phyloP scores from a whole-genome alignment of 768 basidiomycete genomes.

The Podaxis rugospora region DNA sequence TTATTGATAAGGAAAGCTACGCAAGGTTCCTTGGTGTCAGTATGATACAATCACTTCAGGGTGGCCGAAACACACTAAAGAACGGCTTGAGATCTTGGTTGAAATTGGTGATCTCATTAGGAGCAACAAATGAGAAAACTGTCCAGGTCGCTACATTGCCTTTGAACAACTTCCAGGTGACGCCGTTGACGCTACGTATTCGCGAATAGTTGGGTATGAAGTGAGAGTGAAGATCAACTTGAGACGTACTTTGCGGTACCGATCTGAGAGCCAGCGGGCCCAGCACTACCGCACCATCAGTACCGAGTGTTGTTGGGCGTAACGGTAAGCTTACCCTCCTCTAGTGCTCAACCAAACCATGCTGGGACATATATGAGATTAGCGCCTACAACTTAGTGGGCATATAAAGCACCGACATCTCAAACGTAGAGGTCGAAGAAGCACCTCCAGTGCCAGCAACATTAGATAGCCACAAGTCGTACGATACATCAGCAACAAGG shows the following conservation, averaged over 20 bases:
- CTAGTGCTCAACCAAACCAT: slow-evolving; percentile 32
- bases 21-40: background rate
- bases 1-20: slow-evolving; percentile 24
- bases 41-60: background rate
- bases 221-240: background rate
- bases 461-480: slow-evolving; percentile 30
- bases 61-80: slow-evolving; percentile 19
- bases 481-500: slow-evolving; percentile 31
- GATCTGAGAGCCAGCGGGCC: slow-evolving; percentile 28
- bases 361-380: slow-evolving; percentile 11
- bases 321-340: slow-evolving; percentile 22
- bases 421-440: slow-evolving; percentile 25
- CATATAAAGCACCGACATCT: slow-evolving; percentile 20
- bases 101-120: slow-evolving; percentile 28
- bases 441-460: slow-evolving; percentile 22
- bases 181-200: slow-evolving; percentile 15
- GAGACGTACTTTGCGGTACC: slow-evolving; percentile 24
- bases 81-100: slow-evolving; percentile 30
- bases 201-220: background rate
- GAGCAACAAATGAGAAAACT: slow-evolving; percentile 31
- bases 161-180: slow-evolving; percentile 28
- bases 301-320: background rate
- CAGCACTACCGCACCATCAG: slow-evolving; percentile 16
- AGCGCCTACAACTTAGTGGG: background rate
- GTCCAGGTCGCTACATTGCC: slow-evolving; percentile 29